These are phyloP conservation scores for Xylariaceae sp. DNA, from an alignment of 2,329 filamentous ascomycete species.

Conservation along the genomic window DNA sequence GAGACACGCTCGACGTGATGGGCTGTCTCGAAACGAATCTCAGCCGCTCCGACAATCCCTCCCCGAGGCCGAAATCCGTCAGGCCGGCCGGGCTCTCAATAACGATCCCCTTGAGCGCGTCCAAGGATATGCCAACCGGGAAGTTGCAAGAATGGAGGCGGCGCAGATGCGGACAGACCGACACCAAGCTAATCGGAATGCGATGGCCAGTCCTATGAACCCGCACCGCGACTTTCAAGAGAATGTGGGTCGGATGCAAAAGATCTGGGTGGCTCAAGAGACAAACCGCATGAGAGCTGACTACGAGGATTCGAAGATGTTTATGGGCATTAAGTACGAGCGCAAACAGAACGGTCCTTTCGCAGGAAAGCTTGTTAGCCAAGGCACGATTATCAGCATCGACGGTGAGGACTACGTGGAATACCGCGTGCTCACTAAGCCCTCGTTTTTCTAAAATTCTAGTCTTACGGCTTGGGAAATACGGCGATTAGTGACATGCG, in stretches of 20 bases:
- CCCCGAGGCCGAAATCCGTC: constrained; percentile 42
- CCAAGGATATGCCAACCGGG: constrained; percentile 52
- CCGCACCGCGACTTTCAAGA: constrained; percentile 47
- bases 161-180: constrained; percentile 55
- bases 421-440: constrained; percentile 66
- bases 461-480: background rate
- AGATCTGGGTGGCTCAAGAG: constrained; percentile 60
- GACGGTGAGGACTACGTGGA: constrained; percentile 70
- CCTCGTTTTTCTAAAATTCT: constrained; percentile 56
- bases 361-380: constrained; percentile 64
- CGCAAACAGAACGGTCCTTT: constrained; percentile 64
- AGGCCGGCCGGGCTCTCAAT: constrained; percentile 37
- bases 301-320: constrained; percentile 57
- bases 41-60: constrained; percentile 37
- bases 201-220: constrained; percentile 17
- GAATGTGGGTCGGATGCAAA: constrained; percentile 56
- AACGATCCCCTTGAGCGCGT: constrained; percentile 49
- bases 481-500: background rate
- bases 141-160: constrained; percentile 55
- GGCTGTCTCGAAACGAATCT: constrained; percentile 33
- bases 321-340: constrained; percentile 64
- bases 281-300: constrained; percentile 36
- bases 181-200: constrained; percentile 47
- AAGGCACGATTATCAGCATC: constrained; percentile 64
- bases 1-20: constrained; percentile 47